A percentile compares a stretch with the other conserved stretches of the same genome.
These are phyloP conservation scores for Carallia pectinifolia DNA, from an alignment of 345 rosid genomes.

Conservation along the genomic window DNA sequence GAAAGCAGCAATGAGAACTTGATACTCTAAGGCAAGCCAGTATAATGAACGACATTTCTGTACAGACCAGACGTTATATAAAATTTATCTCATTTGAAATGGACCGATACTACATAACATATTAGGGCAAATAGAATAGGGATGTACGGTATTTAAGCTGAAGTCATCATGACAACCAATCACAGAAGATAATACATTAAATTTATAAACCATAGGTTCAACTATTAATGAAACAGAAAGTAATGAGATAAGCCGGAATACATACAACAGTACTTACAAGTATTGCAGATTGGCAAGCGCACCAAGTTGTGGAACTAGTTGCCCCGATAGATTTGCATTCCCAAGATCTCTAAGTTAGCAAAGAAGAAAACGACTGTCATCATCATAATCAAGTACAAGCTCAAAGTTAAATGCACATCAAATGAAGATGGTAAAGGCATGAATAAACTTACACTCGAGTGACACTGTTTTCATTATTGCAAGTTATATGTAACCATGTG, in stretches of 20 bases:
- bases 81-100: constrained; percentile 1
- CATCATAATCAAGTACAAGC: constrained; percentile 2
- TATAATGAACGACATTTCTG: background rate
- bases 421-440: constrained; percentile 9
- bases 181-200: background rate
- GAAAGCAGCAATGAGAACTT: too few relatives aligned
- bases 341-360: constrained; percentile 52
- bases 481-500: constrained; percentile 85
- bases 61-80: background rate
- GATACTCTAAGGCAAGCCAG: background rate
- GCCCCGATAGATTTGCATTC: constrained; percentile 67
- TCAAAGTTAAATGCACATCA: background rate
- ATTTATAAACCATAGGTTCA: background rate
- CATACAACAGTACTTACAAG: constrained; percentile 48
- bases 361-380: background rate
- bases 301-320: constrained; percentile 60
- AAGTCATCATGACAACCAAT: background rate
- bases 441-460: constrained; percentile 69
- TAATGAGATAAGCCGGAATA: background rate
- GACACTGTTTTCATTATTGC: constrained; percentile 66
- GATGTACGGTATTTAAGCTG: background rate
- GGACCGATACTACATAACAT: background rate
- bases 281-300: constrained; percentile 66
- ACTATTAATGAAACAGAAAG: background rate
- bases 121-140: background rate